A percentile compares a stretch with the other conserved stretches of the same genome.
Evolutionary conservation across 495 filamentous ascomycete species (phyloP).

Genomic region (Talaromyces borbonicus): DNA sequence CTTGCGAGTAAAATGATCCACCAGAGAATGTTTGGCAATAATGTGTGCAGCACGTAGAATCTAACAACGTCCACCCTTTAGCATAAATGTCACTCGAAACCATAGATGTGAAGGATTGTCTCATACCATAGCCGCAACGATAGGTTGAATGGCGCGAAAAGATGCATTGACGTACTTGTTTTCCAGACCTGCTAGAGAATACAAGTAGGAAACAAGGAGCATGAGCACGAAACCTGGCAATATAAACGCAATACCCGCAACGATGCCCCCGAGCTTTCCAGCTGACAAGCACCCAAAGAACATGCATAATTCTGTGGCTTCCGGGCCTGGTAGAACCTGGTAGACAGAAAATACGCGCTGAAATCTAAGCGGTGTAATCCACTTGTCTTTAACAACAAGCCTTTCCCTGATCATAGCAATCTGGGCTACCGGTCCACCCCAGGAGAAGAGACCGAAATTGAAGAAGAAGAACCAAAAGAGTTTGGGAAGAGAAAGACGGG

Average conservation of each 20-base stretch:
- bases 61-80: constrained; percentile 7
- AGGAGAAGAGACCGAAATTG: constrained; percentile 28
- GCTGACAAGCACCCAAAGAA: constrained; percentile 27
- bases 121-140: constrained; percentile 29
- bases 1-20: constrained; percentile 18
- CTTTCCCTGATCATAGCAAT: constrained; percentile 27
- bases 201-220: constrained; percentile 23
- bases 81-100: not conserved
- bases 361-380: constrained; percentile 23
- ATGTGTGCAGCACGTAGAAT: constrained; percentile 24
- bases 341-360: constrained; percentile 29
- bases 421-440: constrained; percentile 30
- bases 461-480: constrained; percentile 32
- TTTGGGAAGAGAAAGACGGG: constrained; percentile 13
- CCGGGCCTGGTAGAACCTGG: constrained; percentile 26
- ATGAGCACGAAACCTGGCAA: constrained; percentile 27
- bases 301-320: constrained; percentile 28
- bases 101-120: not conserved
- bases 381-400: constrained; percentile 25
- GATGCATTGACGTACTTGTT: constrained; percentile 25
- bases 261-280: constrained; percentile 23
- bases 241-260: constrained; percentile 24
- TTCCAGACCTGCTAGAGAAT: constrained; percentile 20
- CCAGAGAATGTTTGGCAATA: constrained; percentile 22
- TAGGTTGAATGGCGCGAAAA: constrained; percentile 25